A percentile compares a stretch with the other conserved stretches of the same genome.
Evolutionary conservation across 2,329 filamentous ascomycete genomes (phyloP).

Genomic region (Aspergillus piperis): DNA sequence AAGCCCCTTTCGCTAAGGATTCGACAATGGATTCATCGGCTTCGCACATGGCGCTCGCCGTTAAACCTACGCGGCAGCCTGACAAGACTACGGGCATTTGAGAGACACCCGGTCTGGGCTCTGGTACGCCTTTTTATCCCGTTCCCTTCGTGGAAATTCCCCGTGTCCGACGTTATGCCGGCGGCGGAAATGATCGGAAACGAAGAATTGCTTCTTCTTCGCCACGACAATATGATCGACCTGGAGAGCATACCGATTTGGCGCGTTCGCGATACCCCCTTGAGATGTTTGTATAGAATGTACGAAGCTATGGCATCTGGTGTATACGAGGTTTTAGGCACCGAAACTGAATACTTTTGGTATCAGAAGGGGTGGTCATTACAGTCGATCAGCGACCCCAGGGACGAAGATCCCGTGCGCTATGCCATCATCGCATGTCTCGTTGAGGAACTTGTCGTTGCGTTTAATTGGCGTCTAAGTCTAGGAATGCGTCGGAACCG

Average conservation of each 20-base stretch:
- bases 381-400: constrained; percentile 4
- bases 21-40: constrained; percentile 6
- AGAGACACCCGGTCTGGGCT: constrained; percentile 22
- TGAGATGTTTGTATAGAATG: constrained; percentile 10
- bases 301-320: constrained; percentile 4
- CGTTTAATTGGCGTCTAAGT: constrained; percentile 9
- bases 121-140: constrained; percentile 27
- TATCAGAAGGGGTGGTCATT: constrained; percentile 4
- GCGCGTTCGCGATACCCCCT: constrained; percentile 7
- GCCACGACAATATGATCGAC: constrained; percentile 21
- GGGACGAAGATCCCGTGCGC: constrained; percentile 6
- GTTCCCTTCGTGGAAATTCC: constrained; percentile 28
- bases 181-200: constrained; percentile 19
- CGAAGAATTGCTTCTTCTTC: constrained; percentile 11
- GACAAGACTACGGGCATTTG: constrained; percentile 22
- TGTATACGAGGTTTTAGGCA: constrained; percentile 1
- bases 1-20: background rate
- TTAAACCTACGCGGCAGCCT: constrained; percentile 25
- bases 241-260: constrained; percentile 12
- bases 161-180: constrained; percentile 23
- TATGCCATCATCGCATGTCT: constrained; percentile 12
- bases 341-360: constrained; percentile 10
- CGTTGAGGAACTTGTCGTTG: constrained; percentile 10
- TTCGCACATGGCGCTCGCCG: constrained; percentile 21
- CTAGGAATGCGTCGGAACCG: constrained; percentile 9